Percentiles rank a stretch among this genome's conserved stretches.
phyloP scores from a whole-genome alignment of 169 alveolate species.

The Plasmodium blacklocki region DNA sequence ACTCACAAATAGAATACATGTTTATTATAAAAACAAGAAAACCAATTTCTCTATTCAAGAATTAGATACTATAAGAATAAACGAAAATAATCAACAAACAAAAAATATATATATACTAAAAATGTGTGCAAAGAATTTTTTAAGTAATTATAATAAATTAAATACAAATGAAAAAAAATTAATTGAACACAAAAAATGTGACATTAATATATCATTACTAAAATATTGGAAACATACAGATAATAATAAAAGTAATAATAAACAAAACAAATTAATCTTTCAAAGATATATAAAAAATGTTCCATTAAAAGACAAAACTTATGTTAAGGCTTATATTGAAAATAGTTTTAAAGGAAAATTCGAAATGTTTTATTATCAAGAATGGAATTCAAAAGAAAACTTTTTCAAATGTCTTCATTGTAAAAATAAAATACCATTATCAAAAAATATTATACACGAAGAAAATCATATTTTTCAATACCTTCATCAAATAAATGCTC shows the following conservation, averaged over 20 bases:
- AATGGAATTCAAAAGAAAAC: constrained; percentile 11
- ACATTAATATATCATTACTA: constrained; percentile 23
- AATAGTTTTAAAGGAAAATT: constrained; percentile 61
- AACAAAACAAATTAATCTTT: constrained; percentile 2
- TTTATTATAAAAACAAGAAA: constrained; percentile 30
- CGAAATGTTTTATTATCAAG: constrained; percentile 45
- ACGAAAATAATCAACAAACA: not conserved
- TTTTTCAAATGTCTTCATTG: constrained; percentile 32
- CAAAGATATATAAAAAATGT: constrained; percentile 50
- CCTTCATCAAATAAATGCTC: constrained; percentile 7
- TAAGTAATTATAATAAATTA: constrained; percentile 46
- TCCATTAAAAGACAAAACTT: constrained; percentile 20
- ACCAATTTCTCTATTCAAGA: constrained; percentile 35
- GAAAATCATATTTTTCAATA: constrained; percentile 24
- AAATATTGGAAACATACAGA: not conserved
- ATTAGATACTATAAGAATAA: not conserved
- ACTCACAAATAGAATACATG: constrained; percentile 59
- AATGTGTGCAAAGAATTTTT: constrained; percentile 36
- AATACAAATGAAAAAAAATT: constrained; percentile 26
- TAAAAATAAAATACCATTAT: constrained; percentile 6
- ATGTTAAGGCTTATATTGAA: constrained; percentile 54
- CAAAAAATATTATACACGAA: constrained; percentile 7
- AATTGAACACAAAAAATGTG: constrained; percentile 66
- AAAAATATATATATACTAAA: not conserved
- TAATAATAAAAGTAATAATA: constrained; percentile 3